Base-by-base conservation (phyloP, 768 basidiomycete genomes). In the Suillus occidentalis region DNA sequence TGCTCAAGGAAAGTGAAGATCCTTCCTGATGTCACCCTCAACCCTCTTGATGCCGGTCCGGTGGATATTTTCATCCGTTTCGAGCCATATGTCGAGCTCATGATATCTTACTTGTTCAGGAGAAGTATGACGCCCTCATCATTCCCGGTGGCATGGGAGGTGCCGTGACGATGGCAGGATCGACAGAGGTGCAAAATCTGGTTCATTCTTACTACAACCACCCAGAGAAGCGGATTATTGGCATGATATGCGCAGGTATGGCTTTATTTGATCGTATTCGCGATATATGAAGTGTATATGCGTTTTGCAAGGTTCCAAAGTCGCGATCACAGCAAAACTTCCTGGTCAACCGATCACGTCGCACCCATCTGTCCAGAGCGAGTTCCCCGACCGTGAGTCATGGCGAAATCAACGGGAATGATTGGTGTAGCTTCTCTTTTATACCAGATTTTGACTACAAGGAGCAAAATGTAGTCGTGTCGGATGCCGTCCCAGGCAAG, bases 221-320 rank as follows among this genome's bases (percentile, higher is more conserved):
- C 13, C 8, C 49, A 58, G 61, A 66, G 4, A 69, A 66, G 28
- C 77, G 73, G 22, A 72, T 90, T 53, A 89, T 94, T 31, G 92
- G 87, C 1, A 92, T 94, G 92, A 92, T 94, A 55, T 94, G 92
- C 70, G 92, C 92, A 60, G 92, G 92, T 88, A 4, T 9, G 4
- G 16, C 4, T 28, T 10, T 25, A 8, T 28, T 13, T 25, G 16
- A 52, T n/a, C 13, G 39, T 14, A 62, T 10, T 18, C 37, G 9
- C 14, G 14, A 37, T 28, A 28, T 25, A 25, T 58, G 57, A 22
- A 58, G 16, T 6, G 10, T 25, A 39, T 22, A 22, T 10, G 6
- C 16, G 8, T 20, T 7, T 31, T 42, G 63, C 60, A 68, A 92
- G 91, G 91, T n/a, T 87, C 87, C 56, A 79, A 92, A 42, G 84